Conservation (phyloP, 345 rosid species). For the Carallia pectinifolia region DNA sequence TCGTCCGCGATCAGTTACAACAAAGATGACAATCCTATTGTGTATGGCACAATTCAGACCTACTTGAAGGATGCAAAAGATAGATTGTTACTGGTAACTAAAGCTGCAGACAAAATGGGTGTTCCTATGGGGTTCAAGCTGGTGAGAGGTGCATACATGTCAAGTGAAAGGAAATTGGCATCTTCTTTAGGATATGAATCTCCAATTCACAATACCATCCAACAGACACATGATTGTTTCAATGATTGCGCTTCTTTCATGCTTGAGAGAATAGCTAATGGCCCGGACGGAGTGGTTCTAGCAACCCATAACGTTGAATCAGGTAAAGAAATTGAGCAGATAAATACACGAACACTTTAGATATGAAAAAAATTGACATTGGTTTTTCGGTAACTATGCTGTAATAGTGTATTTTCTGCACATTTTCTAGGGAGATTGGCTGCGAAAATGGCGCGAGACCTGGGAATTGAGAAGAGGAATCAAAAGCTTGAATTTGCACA, state of each 20-base stretch:
- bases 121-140: slow-evolving; percentile 73
- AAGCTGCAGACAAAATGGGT: slow-evolving; percentile 55
- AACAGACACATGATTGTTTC: slow-evolving; percentile 71
- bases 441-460: slow-evolving; percentile 50
- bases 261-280: slow-evolving; percentile 55
- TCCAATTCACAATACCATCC: slow-evolving; percentile 69
- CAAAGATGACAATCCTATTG: slow-evolving; percentile 43
- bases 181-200: slow-evolving; percentile 64
- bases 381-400: no score
- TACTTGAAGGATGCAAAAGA: slow-evolving; percentile 80
- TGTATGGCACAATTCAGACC: slow-evolving; percentile 74
- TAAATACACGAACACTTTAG: background rate
- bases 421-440: slow-evolving; percentile 58
- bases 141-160: slow-evolving; percentile 92
- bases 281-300: slow-evolving; percentile 64
- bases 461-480: slow-evolving; percentile 53
- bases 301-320: slow-evolving; percentile 95
- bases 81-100: slow-evolving; percentile 47
- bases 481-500: slow-evolving; percentile 78
- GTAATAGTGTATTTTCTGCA: background rate
- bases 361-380: background rate
- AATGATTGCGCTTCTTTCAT: slow-evolving; percentile 69
- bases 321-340: slow-evolving; percentile 25
- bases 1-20: slow-evolving; percentile 52
- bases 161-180: slow-evolving; percentile 58